phyloP scores from a whole-genome alignment of 2,329 filamentous ascomycete species.

The Diplodia intermedia region DNA sequence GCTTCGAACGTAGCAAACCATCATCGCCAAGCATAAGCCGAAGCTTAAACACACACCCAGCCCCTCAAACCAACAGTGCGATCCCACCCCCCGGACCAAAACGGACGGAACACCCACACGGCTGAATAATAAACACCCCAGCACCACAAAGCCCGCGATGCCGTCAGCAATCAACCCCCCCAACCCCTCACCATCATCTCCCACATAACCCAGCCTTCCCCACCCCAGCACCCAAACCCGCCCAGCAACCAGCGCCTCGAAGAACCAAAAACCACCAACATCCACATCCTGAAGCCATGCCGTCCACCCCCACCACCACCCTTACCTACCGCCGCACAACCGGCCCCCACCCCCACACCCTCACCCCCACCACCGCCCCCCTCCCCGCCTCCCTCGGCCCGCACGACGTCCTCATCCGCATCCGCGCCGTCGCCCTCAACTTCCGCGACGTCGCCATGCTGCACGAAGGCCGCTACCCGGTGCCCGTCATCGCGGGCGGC shows the following conservation, averaged over 20 bases:
- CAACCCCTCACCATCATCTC: not conserved
- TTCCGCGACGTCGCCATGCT: constrained; percentile 43
- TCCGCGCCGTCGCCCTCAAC: constrained; percentile 42
- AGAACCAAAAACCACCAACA: no score
- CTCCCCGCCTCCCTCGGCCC: constrained; percentile 35
- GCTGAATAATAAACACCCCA: not conserved
- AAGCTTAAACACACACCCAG: no score
- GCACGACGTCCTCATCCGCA: constrained; percentile 38
- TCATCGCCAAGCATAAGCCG: no score
- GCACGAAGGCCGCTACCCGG: constrained; percentile 36
- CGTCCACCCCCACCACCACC: constrained; percentile 19
- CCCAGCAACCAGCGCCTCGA: no score
- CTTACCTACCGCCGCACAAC: constrained; percentile 37
- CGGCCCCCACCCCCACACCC: constrained; percentile 30
- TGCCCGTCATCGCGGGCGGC: constrained; percentile 33
- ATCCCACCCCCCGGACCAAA: not conserved
- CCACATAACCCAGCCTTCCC: not conserved
- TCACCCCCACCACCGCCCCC: constrained; percentile 33
- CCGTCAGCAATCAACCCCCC: not conserved
- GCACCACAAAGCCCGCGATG: not conserved
- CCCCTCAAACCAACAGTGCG: no score
- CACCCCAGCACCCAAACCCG: no score
- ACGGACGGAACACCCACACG: not conserved
- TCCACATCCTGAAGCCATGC: no score
- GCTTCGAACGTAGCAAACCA: no score